A percentile compares a stretch with the other conserved stretches of the same genome.
These are phyloP conservation scores for Pythium grandisporangium DNA, from an alignment of 352 stramenopile genomes.

Conservation along the genomic window DNA sequence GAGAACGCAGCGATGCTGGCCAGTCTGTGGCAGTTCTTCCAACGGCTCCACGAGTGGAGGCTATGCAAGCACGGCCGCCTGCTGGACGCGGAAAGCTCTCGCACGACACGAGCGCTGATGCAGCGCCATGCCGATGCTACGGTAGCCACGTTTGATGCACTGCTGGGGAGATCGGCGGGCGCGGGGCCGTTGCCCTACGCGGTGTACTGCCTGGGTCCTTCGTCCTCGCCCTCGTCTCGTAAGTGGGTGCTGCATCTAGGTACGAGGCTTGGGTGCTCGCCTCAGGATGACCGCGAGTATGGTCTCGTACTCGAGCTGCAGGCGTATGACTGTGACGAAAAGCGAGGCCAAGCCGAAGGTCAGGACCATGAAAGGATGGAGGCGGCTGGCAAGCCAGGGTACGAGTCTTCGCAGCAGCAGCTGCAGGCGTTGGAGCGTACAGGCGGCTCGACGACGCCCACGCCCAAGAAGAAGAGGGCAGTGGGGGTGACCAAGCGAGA, in stretches of 20 bases:
- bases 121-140: slow-evolving; percentile 44
- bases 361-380: slow-evolving; percentile 30
- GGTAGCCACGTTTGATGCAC: slow-evolving; percentile 29
- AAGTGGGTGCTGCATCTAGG: slow-evolving; percentile 46
- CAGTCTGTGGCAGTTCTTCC: slow-evolving; percentile 68
- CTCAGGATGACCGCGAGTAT: slow-evolving; percentile 52
- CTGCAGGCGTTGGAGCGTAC: too few species aligned
- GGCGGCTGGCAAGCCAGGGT: too few species aligned
- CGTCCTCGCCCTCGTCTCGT: background rate
- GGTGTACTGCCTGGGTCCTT: slow-evolving; percentile 33
- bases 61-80: slow-evolving; percentile 57
- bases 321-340: too few species aligned
- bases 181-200: slow-evolving; percentile 35
- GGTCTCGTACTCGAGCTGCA: slow-evolving; percentile 51
- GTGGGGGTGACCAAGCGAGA: slow-evolving; percentile 31
- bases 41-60: slow-evolving; percentile 69
- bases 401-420: too few species aligned
- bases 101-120: slow-evolving; percentile 35
- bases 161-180: slow-evolving; percentile 21
- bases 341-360: too few species aligned
- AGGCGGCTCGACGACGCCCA: slow-evolving; percentile 5
- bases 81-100: slow-evolving; percentile 44
- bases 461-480: slow-evolving; percentile 17
- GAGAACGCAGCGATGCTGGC: slow-evolving; percentile 40
- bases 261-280: slow-evolving; percentile 25